Conservation (phyloP, 2,329 filamentous ascomycete genomes). For the Trichoderma polysporum region DNA sequence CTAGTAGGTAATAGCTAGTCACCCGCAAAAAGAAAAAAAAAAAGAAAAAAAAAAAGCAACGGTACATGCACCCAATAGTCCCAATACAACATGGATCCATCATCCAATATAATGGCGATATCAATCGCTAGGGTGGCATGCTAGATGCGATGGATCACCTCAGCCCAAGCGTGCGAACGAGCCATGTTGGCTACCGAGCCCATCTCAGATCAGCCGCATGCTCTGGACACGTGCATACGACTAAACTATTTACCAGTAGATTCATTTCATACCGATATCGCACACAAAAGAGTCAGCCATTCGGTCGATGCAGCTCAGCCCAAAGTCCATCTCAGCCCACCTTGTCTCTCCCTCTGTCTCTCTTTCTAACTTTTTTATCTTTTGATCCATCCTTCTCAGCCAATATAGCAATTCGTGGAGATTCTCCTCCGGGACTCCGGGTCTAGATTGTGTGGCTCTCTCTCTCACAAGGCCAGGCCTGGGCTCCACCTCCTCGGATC, state of each 20-base stretch:
- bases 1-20: no score
- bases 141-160: neutral
- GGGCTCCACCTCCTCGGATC: constrained; percentile 14
- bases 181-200: neutral
- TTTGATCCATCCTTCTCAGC: no score
- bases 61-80: neutral
- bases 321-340: neutral
- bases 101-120: constrained; percentile 1
- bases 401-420: neutral
- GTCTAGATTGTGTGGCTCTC: neutral
- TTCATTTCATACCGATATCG: constrained; percentile 4
- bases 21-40: no score
- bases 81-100: neutral
- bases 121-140: neutral
- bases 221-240: neutral
- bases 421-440: neutral
- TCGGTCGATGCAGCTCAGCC: no score
- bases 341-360: neutral
- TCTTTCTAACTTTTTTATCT: neutral
- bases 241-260: neutral
- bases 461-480: neutral
- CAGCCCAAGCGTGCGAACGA: neutral
- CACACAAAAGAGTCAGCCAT: neutral
- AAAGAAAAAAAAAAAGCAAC: neutral
- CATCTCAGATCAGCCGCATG: constrained; percentile 9